Evolutionary conservation across 2,329 filamentous ascomycete species (phyloP).

Genomic region (Botryotinia calthae): DNA sequence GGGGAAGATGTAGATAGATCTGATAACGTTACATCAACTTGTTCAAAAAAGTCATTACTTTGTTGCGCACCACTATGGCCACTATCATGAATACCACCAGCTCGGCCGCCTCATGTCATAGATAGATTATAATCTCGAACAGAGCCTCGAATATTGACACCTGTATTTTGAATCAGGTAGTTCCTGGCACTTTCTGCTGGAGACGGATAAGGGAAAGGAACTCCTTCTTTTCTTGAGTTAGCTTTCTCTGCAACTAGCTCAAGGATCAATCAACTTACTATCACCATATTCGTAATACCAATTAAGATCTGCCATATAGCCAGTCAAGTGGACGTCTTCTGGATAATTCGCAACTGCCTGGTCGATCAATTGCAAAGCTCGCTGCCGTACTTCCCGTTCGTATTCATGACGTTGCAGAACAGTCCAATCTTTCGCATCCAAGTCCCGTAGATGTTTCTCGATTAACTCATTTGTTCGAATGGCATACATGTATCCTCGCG

Average conservation of each 20-base stretch:
- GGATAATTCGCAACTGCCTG: background rate
- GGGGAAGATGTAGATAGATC: background rate
- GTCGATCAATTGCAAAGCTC: background rate
- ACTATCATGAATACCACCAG: background rate
- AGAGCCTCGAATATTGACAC: background rate
- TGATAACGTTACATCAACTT: background rate
- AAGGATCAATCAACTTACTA: background rate
- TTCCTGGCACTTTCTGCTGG: background rate
- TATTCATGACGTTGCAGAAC: background rate
- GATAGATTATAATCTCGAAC: background rate
- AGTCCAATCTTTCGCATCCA: background rate
- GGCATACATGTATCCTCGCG: background rate
- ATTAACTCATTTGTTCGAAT: background rate
- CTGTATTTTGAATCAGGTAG: background rate
- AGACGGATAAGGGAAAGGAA: background rate
- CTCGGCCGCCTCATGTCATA: background rate
- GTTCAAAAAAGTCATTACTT: background rate
- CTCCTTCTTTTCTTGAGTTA: background rate
- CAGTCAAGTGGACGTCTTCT: background rate
- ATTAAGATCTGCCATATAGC: background rate
- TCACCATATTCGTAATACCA: background rate
- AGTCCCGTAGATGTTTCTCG: background rate
- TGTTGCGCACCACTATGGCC: background rate
- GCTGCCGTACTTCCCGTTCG: background rate
- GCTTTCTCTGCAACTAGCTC: background rate